Base-by-base conservation (phyloP, 768 basidiomycete genomes). In the Termitomyces heimii region DNA sequence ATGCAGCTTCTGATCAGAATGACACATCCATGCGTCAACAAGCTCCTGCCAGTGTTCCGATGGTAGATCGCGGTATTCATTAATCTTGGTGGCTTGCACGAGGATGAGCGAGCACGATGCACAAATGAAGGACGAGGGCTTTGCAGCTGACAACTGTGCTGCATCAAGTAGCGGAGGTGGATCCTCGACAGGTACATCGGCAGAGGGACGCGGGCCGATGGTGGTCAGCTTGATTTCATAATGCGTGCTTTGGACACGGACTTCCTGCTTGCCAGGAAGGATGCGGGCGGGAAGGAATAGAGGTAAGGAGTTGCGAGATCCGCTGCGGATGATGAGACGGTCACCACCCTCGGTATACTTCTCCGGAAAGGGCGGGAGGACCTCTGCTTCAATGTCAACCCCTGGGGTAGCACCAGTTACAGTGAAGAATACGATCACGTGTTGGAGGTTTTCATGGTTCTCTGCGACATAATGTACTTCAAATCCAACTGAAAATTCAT, bases 1-100 rank as follows among this genome's bases (percentile, higher is more conserved):
- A 60, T 88, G 82, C 49, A 98, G 75, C 43, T 82, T 85, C 73
- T 96, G 94, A 65, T 97, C 94, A 9, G 85, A 70, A 70, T 98
- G 96, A 65, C 96, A 98, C 89, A 98, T 94, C 96, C 96, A 98
- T 7, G 94, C 89, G 60, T 98, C 96, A 20, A 98, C 84, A 16
- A 98, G 84, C 69, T 98, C 96, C 60, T 93, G 88, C 96, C 96
- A 98, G 65, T 98, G 89, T 67, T 98, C 95, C 4, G 92, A 94
- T 3, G 96, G 96, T 13, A 98, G 75, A 67, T 97, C 94, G 39
- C 86, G 82, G 70, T 90, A 98, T 45, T 71, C 74, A 26, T 58
- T 60, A 20, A 83, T 68, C 42, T 71, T 73, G 5, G 82, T 70
- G 0, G 79, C 72, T 37, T 86, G 79, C 39, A 95, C 79, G 34